Conservation (phyloP, 2,329 filamentous ascomycete species). For the Didymella exigua region DNA sequence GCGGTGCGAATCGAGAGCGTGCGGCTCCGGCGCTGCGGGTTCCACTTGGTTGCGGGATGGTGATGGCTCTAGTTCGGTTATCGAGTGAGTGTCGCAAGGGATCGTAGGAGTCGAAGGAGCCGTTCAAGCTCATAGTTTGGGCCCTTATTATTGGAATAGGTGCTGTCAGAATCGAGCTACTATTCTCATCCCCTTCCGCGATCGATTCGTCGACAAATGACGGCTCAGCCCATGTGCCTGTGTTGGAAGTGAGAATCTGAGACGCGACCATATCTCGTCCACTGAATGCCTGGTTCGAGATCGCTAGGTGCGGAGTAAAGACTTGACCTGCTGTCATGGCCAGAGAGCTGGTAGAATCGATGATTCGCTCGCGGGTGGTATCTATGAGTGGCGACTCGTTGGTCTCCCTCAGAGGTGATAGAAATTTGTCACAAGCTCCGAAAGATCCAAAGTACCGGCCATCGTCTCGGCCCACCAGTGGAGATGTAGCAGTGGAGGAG, state of each 20-base stretch:
- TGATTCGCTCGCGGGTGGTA: slow-evolving; percentile 30
- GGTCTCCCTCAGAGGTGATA: slow-evolving; percentile 23
- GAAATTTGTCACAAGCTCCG: slow-evolving; percentile 28
- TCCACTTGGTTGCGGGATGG: slow-evolving; percentile 35
- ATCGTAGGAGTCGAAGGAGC: slow-evolving; percentile 21
- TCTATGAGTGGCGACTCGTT: slow-evolving; percentile 33
- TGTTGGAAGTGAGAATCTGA: slow-evolving; percentile 33
- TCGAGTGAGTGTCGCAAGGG: slow-evolving; percentile 11
- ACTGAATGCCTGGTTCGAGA: slow-evolving; percentile 38
- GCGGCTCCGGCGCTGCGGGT: slow-evolving; percentile 18
- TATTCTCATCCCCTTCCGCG: slow-evolving; percentile 31
- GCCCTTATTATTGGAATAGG: slow-evolving; percentile 42
- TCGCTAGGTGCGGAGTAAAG: slow-evolving; percentile 39
- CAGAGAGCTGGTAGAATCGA: slow-evolving; percentile 26
- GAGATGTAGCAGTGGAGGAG: slow-evolving; percentile 36
- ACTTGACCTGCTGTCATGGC: slow-evolving; percentile 30
- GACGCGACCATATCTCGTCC: slow-evolving; percentile 37
- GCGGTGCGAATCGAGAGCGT: slow-evolving; percentile 25
- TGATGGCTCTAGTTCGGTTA: slow-evolving; percentile 31
- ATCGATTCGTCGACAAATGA: slow-evolving; percentile 38
- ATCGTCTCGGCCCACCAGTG: slow-evolving; percentile 27
- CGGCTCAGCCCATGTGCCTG: slow-evolving; percentile 40
- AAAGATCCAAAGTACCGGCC: slow-evolving; percentile 30
- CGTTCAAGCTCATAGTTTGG: slow-evolving; percentile 24
- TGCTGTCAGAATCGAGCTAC: slow-evolving; percentile 22